Evolutionary conservation across 2,329 filamentous ascomycete genomes (phyloP).

Genomic region (Arthrobotrys iridis): DNA sequence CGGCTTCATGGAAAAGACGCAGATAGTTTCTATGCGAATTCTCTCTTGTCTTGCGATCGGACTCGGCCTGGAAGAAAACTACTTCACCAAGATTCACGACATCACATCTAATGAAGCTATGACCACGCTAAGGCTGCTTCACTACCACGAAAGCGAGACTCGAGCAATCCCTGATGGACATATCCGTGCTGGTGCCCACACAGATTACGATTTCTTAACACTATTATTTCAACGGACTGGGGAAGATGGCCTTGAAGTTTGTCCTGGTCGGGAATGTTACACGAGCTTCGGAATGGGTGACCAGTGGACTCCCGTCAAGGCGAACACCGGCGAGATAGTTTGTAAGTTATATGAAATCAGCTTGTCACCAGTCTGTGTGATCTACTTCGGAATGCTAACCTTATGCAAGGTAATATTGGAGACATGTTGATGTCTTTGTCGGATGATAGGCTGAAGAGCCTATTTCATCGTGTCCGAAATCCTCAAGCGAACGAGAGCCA

Average conservation of each 20-base stretch:
- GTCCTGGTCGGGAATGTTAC: slow-evolving; percentile 70
- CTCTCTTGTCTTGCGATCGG: slow-evolving; percentile 71
- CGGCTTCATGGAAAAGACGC: slow-evolving; percentile 68
- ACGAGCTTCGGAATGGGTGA: slow-evolving; percentile 71
- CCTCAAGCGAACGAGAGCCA: slow-evolving; percentile 66
- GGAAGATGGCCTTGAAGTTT: slow-evolving; percentile 72
- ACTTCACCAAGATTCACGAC: slow-evolving; percentile 69
- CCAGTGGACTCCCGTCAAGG: slow-evolving; percentile 72
- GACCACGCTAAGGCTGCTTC: slow-evolving; percentile 68
- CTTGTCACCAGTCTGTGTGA: background rate
- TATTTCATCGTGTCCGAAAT: slow-evolving; percentile 71
- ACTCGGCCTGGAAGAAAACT: slow-evolving; percentile 68
- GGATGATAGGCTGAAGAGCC: slow-evolving; percentile 74
- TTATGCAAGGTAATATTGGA: slow-evolving; percentile 62
- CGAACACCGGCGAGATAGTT: slow-evolving; percentile 67
- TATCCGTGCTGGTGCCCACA: slow-evolving; percentile 70
- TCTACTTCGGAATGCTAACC: slow-evolving; percentile 33
- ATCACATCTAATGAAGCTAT: slow-evolving; percentile 66
- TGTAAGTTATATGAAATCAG: slow-evolving; percentile 62
- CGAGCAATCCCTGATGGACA: slow-evolving; percentile 58
- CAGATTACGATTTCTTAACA: slow-evolving; percentile 72
- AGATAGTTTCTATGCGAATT: slow-evolving; percentile 67
- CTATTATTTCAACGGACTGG: slow-evolving; percentile 71
- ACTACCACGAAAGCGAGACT: slow-evolving; percentile 67
- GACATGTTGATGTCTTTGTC: slow-evolving; percentile 75